Evolutionary conservation across 495 filamentous ascomycete genomes (phyloP), one percentile per base, ranked within the genome.

Genomic region (Terfezia claveryi): DNA sequence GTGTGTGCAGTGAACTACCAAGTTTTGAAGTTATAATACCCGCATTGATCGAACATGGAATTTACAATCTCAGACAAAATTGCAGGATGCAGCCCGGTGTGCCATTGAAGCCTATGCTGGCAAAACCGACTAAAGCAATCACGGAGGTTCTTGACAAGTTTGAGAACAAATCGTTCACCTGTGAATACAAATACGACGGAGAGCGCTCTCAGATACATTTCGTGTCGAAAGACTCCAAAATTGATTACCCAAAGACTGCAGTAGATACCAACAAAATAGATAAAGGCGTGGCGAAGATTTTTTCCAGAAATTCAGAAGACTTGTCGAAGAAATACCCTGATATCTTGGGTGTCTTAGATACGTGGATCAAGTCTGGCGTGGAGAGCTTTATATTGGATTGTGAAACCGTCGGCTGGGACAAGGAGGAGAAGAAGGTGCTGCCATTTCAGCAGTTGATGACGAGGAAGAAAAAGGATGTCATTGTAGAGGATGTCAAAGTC

Each of bases 381-480:
- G 81, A 84, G 68, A 93, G 85, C 61, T 98, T 98, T 63, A 92
- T 98, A 4, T 71, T 98, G 8, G 91, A 98, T 66, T 96, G 92
- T 69, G 91, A 98, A 70, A 93, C 88, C 0, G 92, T 96, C n/a
- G 91, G 83, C 3, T 98, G 92, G 92, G 92, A 98, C 68, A 75
- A 82, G 1, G 73, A 73, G 2, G 83, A 87, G 71, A 94, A 95
- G 72, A 89, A 93, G 67, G 82, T 98, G 6, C 69, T 96, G 12
- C 91, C 91, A 0, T 98, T 98, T 73, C 91, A 98, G 68, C 85
- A 94, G 63, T 73, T 98, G 23, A 95, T 95, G 92, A 98, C 91
- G 7, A 74, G 91, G 36, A 98, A 98, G 68, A 80, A 82, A 63
- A 98, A 96, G 69, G 91, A 96, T 64, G 91, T 98, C 65, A 94